Base-by-base conservation (phyloP, 2,329 filamentous ascomycete genomes). In the Amauroascus verrucosus region DNA sequence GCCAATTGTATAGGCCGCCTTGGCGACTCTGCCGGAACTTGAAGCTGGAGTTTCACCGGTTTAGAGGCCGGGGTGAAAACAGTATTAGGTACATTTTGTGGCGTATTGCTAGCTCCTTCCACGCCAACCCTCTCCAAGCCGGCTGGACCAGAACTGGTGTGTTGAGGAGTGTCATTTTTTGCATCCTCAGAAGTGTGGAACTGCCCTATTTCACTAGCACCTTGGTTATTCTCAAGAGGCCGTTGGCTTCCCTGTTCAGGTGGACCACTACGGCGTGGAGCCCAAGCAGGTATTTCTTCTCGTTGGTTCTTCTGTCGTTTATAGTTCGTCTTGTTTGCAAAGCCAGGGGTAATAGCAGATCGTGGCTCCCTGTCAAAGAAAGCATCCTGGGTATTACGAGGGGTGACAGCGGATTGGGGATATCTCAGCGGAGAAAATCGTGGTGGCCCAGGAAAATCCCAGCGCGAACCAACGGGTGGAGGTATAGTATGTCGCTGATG, bases 371-470 rank as follows among this genome's bases (percentile, higher is more conserved):
- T 20, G 71, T 77, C 9, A 30, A 66, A 56, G 37, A 68, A 60
- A 9, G 60, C 57, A 22, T 70, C 63, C 16, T 67, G 57, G 44
- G 67, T 65, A 44, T 63, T 62, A 47, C 70, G 59, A 8, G 86
- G 85, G 9, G 86, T 87, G 24, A 88, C 78, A 4, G 88, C 87
- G 1, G 88, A 91, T 51, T 87, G 81, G 0, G 88, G 86, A 69
- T 90, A 88, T 9, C 83, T 82, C 1, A 79, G 77, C 48, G 84
- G 70, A 1, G 84, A 82, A 22, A 83, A 84, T 48, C 81, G 77
- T 30, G 78, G 72, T 30, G 73, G 70, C 26, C 79, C 78, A 47
- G 77, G 75, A n/a, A 73, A 67, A 22, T 70, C 68, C 73, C 73
- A 76, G 11, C 69, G 68, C 24, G 26, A n/a, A 24, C n/a, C 20